Evolutionary conservation across 2,329 filamentous ascomycete genomes (phyloP), one percentile per base, ranked within the genome.

Genomic region (Diplocarpon rosae): DNA sequence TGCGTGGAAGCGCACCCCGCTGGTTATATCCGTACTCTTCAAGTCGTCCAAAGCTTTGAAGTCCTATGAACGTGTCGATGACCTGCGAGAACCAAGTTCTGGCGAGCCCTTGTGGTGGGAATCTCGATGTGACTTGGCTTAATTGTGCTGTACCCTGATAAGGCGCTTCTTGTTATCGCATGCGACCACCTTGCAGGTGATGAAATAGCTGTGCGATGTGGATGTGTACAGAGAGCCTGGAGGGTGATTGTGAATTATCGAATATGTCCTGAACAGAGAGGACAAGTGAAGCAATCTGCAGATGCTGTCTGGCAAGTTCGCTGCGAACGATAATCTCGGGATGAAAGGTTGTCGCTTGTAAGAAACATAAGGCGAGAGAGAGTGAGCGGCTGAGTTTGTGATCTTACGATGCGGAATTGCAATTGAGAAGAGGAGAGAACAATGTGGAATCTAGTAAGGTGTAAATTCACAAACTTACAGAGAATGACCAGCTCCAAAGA

Each of bases 1-100:
- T 66, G 62, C 69, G 60, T 59, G 63, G 60, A 56, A 65, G 66
- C 68, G 68, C 56, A 57, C 59, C 57, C 54, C 57, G 55, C 54
- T 55, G 48, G 39, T 44, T 52, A 36, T 47, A 40, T 38, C 15
- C 51, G 36, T 42, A 43, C 39, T 45, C 27, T 14, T 29, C 39
- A 31, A 32, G 42, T 39, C 24, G 31, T 31, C 29, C 32, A 13
- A 14, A 42, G 32, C 34, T 29, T 33, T 32, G 14, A 13, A 44
- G 29, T 38, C 28, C 24, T 39, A 40, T 28, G 46, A 33, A 48
- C 51, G 47, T 45, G 49, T 51, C 45, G 46, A 9, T 13, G 39
- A 45, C 20, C 20, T 38, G 15, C 38, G 30, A n/a, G 32, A 12
- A 27, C 37, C 33, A 15, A 13, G 29, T 32, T 33, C 29, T 36